Base-by-base conservation (phyloP, 202 grass and related monocot genomes). In the Bolboschoenoplectus hybrid region DNA sequence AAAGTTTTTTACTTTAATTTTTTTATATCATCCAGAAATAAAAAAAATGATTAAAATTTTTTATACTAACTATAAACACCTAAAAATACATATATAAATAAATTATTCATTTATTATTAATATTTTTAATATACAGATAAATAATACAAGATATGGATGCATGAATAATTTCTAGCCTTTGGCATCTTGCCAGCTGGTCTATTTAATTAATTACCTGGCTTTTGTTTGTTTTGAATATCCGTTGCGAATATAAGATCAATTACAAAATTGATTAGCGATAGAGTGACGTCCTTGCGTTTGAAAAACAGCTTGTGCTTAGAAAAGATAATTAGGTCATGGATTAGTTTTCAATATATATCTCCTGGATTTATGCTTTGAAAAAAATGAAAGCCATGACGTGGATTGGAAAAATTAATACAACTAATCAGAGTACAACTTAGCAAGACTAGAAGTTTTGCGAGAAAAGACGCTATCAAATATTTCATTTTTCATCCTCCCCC, bases 301-400 rank as follows among this genome's bases (percentile, higher is more conserved):
- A 7, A 63, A 57, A 56, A 43, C 35, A 81, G 78, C 52, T 35
- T 38, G 53, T 5, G 6, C 11, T 56, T 56, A 45, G 36, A 6
- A 16, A 55, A 63, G 75, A 80, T 5, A 45, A 63, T 64, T 56
- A 81, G 38, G 7, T 81, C 55, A 81, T 81, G 78, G 38, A 63
- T 26, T 26, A 26, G 2, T 81, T 63, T 56, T 47, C 78, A 81
- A 81, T 61, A 26, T 81, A 81, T 61, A 26, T 81, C 78, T 81
- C 53, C 55, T 9, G 34, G n/a, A 56, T 41, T 81, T 55, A 44
- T 63, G 56, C 78, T 81, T 62, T 16, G 26, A 26, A 26, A 7
- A 72, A 72, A 72, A 62, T 62, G 35, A 81, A 81, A 40, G 60
- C 60, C 35, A 61, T 81, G 57, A 63, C 41, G 77, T 81, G 57